These are phyloP conservation scores for Bauhinia variegata DNA, from an alignment of 306 rosid genomes.

Conservation along the genomic window DNA sequence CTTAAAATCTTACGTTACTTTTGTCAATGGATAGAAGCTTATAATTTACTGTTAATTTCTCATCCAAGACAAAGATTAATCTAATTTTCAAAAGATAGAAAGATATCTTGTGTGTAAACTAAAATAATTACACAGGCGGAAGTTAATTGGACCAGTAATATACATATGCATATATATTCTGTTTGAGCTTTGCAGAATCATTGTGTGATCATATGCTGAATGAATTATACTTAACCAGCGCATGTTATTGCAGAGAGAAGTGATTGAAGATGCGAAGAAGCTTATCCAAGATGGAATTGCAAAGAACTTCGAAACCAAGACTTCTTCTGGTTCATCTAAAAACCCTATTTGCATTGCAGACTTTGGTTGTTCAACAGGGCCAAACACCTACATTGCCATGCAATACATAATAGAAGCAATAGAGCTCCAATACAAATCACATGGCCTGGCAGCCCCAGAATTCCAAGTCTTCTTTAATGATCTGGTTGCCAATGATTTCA, in stretches of 20 bases:
- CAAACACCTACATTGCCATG: not conserved
- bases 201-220: no score
- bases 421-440: not conserved
- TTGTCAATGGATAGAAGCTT: no score
- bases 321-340: not conserved
- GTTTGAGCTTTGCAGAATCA: no score
- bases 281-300: not conserved
- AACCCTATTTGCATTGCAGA: not conserved
- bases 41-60: no score
- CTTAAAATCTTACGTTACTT: no score
- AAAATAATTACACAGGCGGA: no score
- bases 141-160: no score
- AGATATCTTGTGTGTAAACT: no score
- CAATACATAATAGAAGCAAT: not conserved
- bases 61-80: no score
- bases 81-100: no score
- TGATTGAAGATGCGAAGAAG: not conserved
- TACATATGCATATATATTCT: no score
- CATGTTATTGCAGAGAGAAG: slow-evolving; percentile 9
- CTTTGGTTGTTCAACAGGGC: slow-evolving; percentile 9
- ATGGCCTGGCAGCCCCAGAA: not conserved
- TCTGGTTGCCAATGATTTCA: slow-evolving; percentile 23
- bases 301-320: not conserved
- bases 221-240: no score
- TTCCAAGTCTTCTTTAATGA: slow-evolving; percentile 14